Base-by-base conservation (phyloP, 306 rosid genomes). In the Sicyos baderoa region DNA sequence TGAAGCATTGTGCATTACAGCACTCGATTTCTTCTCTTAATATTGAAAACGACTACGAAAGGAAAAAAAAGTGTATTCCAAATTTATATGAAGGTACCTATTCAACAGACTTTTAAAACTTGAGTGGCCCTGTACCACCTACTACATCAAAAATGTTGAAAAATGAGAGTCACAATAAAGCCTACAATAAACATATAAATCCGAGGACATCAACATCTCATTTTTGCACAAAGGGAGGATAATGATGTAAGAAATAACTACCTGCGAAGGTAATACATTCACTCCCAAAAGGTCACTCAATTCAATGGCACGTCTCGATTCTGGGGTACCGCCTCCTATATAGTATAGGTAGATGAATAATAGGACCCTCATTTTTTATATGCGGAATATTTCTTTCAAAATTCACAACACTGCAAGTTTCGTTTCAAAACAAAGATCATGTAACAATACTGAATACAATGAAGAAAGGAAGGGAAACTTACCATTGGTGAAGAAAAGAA, bases 91-190 rank as follows among this genome's bases (percentile, higher is more conserved):
- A 37, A 18, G 70, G 52, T 87, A 92, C 97, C 96, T 86, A 73
- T 77, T 70, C 42, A 79, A 87, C 77, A 87, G 72, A 70, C 81
- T 88, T 81, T 75, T 92, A 80, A 92, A 89, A 65, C 95, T 87
- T 48, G 95, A 82, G 80, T 89, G 98, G 48, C 93, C 98, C 75
- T 87, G 98, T 55, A 89, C 79, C 73, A 92, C 95, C 98, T 92
- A 86, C 98, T 92, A 86, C 81, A 63, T 79, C 18, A 15, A 57
- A 1, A 29, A 71, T 70, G 49, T 18, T 11, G 16, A 27, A 35
- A 50, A 32, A 18, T n/a, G 42, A 29, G 23, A n/a, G 23, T 7
- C 40, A 35, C 16, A 2, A 7, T 7, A 47, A 44, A 67, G 4
- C 56, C 21, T 0, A 47, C 4, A 19, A n/a, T n/a, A 2, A 17